Conservation (phyloP, 2,329 filamentous ascomycete genomes). For the Neurospora sp. region DNA sequence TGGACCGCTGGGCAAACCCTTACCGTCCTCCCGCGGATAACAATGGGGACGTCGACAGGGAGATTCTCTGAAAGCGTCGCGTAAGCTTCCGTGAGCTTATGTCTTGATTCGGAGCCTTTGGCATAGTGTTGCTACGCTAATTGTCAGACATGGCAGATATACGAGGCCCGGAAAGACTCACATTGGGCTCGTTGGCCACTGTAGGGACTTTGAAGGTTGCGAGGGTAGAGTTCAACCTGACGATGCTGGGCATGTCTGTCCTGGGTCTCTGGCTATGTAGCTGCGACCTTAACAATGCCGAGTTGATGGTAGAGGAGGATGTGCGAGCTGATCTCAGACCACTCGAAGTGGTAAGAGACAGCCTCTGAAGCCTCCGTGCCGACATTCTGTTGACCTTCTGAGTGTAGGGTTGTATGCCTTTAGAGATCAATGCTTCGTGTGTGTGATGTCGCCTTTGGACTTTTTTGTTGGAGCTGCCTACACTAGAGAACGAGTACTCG, state of each 20-base stretch:
- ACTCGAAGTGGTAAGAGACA: conserved; percentile 7
- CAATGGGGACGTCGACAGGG: conserved; percentile 69
- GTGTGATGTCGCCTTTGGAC: not conserved
- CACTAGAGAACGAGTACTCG: not conserved
- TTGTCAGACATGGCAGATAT: not conserved
- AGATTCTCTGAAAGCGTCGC: conserved; percentile 57
- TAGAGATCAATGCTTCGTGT: not conserved
- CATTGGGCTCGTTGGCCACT: conserved; percentile 91
- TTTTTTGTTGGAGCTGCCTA: not conserved
- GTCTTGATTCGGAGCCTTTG: conserved; percentile 71
- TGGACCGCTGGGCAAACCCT: not conserved
- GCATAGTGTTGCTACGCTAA: conserved; percentile 68
- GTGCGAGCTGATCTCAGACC: conserved; percentile 11
- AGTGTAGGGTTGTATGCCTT: not conserved
- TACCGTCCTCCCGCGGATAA: conserved; percentile 75
- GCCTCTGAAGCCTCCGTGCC: conserved; percentile 10
- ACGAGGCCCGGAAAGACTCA: conserved; percentile 36
- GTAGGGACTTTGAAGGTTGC: conserved; percentile 82
- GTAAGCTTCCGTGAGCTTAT: conserved; percentile 65
- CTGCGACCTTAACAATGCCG: not conserved
- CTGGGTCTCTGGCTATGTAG: conserved; percentile 3
- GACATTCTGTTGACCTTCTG: conserved; percentile 9
- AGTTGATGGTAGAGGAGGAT: conserved; percentile 7
- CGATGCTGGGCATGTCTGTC: conserved; percentile 5
- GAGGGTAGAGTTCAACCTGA: conserved; percentile 42